A percentile compares a stretch with the other conserved stretches of the same genome.
Evolutionary conservation across 768 basidiomycete genomes (phyloP).

Genomic region (Trametes meyenii): DNA sequence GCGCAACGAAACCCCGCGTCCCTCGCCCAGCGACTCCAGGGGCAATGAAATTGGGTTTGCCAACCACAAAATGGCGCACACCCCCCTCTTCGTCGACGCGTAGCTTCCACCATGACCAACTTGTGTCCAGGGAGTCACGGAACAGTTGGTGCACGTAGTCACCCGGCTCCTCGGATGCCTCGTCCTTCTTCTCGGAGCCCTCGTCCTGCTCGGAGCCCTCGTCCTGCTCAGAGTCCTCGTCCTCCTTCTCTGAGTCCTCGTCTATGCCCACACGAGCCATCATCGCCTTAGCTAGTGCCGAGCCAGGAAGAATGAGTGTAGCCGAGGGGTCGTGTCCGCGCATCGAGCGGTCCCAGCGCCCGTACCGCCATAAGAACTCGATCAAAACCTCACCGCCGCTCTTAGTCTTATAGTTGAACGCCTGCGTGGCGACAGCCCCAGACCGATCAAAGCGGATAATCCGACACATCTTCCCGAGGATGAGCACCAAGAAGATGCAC

Average conservation of each 20-base stretch:
- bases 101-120: conserved; percentile 2
- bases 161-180: no score
- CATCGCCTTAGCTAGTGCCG: not conserved
- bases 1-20: conserved; percentile 18
- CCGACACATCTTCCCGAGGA: not conserved
- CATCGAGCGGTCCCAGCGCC: not conserved
- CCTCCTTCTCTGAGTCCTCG: not conserved
- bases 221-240: not conserved
- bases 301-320: not conserved
- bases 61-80: conserved; percentile 6
- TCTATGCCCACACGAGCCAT: not conserved
- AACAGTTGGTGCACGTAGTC: not conserved
- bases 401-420: conserved; percentile 6
- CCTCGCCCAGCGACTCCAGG: conserved; percentile 9
- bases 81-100: not conserved
- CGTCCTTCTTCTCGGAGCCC: not conserved
- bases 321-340: conserved; percentile 2
- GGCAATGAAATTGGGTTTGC: conserved; percentile 2
- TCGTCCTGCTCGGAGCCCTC: not conserved
- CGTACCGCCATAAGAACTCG: conserved; percentile 12
- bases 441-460: conserved; percentile 12
- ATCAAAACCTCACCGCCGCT: not conserved
- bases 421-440: conserved; percentile 1
- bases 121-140: not conserved
- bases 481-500: not conserved